A percentile compares a stretch with the other conserved stretches of the same genome.
These are phyloP conservation scores for Beverwykella pulmonaria DNA, from an alignment of 495 filamentous ascomycete genomes.

Conservation along the genomic window DNA sequence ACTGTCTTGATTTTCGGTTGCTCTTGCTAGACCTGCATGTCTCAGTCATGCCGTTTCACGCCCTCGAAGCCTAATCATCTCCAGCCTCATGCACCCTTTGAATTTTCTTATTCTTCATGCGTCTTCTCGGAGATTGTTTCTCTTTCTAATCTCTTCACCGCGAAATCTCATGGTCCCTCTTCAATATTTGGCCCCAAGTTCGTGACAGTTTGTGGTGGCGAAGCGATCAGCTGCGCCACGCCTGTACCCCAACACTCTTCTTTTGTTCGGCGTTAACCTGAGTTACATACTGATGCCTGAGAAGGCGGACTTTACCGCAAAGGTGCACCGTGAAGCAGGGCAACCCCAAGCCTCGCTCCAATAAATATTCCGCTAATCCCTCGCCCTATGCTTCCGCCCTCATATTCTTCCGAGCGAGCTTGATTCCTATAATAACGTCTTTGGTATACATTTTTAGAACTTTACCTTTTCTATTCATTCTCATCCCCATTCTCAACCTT, in stretches of 20 bases:
- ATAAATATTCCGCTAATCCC: not conserved
- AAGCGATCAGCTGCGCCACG: constrained; percentile 1
- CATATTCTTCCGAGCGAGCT: not conserved
- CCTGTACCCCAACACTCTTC: not conserved
- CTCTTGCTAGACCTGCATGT: not conserved
- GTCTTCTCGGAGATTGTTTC: not conserved
- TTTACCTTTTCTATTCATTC: no score
- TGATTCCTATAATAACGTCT: no score
- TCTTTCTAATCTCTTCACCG: not conserved
- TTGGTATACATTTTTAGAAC: no score
- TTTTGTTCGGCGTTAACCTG: not conserved
- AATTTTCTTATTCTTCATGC: not conserved
- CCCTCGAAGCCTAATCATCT: not conserved
- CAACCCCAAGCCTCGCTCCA: not conserved
- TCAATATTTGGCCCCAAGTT: constrained; percentile 1
- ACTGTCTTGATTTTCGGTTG: not conserved
- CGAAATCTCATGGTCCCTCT: not conserved
- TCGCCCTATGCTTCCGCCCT: not conserved
- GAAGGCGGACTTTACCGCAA: not conserved
- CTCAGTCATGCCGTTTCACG: not conserved
- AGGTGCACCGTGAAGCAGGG: not conserved
- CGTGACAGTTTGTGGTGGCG: not conserved
- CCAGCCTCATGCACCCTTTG: not conserved
- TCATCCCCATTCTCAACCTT: no score
- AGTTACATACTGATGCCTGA: not conserved